A percentile compares a stretch with the other conserved stretches of the same genome.
Conservation (phyloP, 2,329 filamentous ascomycete species). For the Scorias spongiosa region DNA sequence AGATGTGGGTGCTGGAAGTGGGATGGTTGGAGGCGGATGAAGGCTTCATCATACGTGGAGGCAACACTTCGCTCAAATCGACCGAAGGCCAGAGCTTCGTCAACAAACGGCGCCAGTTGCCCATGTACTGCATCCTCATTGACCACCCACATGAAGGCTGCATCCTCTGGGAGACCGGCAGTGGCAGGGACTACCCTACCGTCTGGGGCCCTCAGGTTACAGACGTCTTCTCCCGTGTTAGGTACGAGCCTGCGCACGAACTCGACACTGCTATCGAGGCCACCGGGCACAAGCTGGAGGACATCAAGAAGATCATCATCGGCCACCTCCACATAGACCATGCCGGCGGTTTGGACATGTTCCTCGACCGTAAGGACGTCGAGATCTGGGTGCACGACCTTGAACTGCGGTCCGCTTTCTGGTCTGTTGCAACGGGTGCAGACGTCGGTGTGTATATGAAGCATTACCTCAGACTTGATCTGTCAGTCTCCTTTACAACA, state of each 20-base stretch:
- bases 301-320: constrained; percentile 23
- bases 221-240: constrained; percentile 20
- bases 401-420: constrained; percentile 19
- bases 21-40: constrained; percentile 33
- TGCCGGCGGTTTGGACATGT: constrained; percentile 20
- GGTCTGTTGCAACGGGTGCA: constrained; percentile 20
- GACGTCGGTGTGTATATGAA: constrained; percentile 21
- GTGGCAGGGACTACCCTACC: constrained; percentile 26
- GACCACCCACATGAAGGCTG: constrained; percentile 29
- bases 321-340: constrained; percentile 23
- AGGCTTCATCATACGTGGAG: constrained; percentile 29
- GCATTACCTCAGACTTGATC: constrained; percentile 20
- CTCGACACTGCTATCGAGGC: constrained; percentile 20
- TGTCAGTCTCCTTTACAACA: constrained; percentile 8
- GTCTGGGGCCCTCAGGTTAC: constrained; percentile 19
- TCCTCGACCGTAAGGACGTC: constrained; percentile 19
- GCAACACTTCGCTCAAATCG: constrained; percentile 23
- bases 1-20: constrained; percentile 30
- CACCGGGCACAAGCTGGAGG: constrained; percentile 20
- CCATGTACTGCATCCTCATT: constrained; percentile 29
- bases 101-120: constrained; percentile 28
- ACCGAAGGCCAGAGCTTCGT: constrained; percentile 21
- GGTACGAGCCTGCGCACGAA: constrained; percentile 20
- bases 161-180: constrained; percentile 33
- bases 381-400: constrained; percentile 22